phyloP scores from a whole-genome alignment of 208 protist species.

The Trypanosoma cruzi region DNA sequence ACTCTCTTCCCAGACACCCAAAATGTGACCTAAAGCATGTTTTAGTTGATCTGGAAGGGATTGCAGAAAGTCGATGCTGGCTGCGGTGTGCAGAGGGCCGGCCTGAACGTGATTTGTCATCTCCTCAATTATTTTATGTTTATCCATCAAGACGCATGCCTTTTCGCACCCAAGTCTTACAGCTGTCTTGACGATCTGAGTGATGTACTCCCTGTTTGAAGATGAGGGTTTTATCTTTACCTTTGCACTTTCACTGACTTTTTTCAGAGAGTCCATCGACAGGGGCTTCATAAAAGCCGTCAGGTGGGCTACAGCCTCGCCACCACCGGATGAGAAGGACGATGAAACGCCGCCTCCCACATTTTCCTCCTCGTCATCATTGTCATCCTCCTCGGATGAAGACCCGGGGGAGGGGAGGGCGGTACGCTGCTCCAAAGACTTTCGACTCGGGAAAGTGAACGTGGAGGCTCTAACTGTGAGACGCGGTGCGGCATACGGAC shows the following conservation, averaged over 20 bases:
- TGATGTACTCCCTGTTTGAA: constrained; percentile 77
- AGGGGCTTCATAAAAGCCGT: constrained; percentile 83
- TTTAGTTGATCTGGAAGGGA: constrained; percentile 81
- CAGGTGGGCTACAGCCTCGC: constrained; percentile 74
- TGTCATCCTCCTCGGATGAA: constrained; percentile 61
- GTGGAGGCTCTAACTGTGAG: constrained; percentile 70
- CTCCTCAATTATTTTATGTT: constrained; percentile 89
- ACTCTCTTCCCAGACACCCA: constrained; percentile 78
- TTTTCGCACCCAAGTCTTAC: constrained; percentile 88
- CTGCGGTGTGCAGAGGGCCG: constrained; percentile 68
- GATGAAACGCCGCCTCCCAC: constrained; percentile 26
- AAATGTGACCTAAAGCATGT: constrained; percentile 65
- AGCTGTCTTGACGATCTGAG: constrained; percentile 86
- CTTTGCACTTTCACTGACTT: constrained; percentile 89
- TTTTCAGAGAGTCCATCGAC: constrained; percentile 90
- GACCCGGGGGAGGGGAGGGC: constrained; percentile 58
- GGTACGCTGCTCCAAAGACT: constrained; percentile 81
- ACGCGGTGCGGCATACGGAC: constrained; percentile 72
- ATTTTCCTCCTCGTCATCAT: constrained; percentile 43
- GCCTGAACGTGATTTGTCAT: constrained; percentile 81
- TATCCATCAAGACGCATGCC: constrained; percentile 87
- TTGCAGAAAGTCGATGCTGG: constrained; percentile 86
- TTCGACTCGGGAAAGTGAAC: constrained; percentile 82
- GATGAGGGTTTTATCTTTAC: constrained; percentile 80
- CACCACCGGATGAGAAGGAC: constrained; percentile 44